Percentiles rank a stretch among this genome's conserved stretches.
Evolutionary conservation across 1,284 basidiomycete species (phyloP).

Genomic region (Apiotrichum brassicae): DNA sequence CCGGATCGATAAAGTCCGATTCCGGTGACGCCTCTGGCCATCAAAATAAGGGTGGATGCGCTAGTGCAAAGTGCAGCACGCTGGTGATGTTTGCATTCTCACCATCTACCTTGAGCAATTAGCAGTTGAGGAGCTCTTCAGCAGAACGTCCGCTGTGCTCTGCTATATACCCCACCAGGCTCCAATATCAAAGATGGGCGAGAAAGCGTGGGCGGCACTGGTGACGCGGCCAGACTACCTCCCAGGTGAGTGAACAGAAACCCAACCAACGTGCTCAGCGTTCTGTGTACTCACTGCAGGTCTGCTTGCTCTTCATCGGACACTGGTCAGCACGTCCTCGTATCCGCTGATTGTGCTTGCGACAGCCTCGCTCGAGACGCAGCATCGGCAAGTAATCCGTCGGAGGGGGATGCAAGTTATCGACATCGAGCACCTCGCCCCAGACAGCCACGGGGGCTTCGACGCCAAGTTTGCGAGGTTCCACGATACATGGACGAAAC

Average conservation of each 20-base stretch:
- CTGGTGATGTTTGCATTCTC: too few relatives aligned
- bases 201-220: constrained; percentile 57
- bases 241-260: constrained; percentile 42
- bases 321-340: constrained; percentile 59
- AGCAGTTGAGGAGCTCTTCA: too few relatives aligned
- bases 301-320: constrained; percentile 62
- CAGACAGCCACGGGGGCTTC: constrained; percentile 51
- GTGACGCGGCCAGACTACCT: constrained; percentile 65
- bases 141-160: too few relatives aligned
- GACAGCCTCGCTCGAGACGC: constrained; percentile 57
- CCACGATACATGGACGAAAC: constrained; percentile 82
- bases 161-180: too few relatives aligned
- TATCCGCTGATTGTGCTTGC: constrained; percentile 80
- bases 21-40: too few relatives aligned
- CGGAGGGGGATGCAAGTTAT: constrained; percentile 55
- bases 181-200: too few relatives aligned
- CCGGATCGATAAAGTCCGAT: too few relatives aligned
- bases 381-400: constrained; percentile 55
- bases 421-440: constrained; percentile 59
- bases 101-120: too few relatives aligned
- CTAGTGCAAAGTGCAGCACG: too few relatives aligned
- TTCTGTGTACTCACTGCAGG: constrained; percentile 20
- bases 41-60: too few relatives aligned
- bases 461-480: constrained; percentile 53
- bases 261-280: background rate